Percentiles rank a stretch among this genome's conserved stretches.
Evolutionary conservation across 140 eudicot genomes (phyloP).

Genomic region (Cichorium intybus): DNA sequence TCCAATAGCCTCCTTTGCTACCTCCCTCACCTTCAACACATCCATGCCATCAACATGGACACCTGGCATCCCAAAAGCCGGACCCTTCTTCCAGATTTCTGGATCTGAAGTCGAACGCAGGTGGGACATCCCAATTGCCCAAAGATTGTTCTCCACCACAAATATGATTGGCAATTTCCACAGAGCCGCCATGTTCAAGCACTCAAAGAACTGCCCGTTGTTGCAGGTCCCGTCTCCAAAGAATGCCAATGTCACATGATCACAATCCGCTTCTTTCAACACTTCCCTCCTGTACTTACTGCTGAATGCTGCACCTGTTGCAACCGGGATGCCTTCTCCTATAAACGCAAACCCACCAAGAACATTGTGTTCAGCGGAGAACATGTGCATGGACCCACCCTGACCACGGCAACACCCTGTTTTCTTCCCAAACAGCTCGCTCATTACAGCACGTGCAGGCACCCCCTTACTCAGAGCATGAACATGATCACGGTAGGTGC

Average conservation of each 20-base stretch:
- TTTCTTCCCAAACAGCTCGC: conserved; percentile 76
- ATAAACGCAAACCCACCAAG: conserved; percentile 86
- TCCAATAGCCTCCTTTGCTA: conserved; percentile 63
- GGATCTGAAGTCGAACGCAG: conserved; percentile 77
- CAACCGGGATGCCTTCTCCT: conserved; percentile 84
- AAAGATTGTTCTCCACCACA: conserved; percentile 77
- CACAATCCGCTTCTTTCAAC: conserved; percentile 65
- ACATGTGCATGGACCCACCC: conserved; percentile 96
- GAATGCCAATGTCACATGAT: conserved; percentile 70
- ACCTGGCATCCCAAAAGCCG: conserved; percentile 84
- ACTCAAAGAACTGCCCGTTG: conserved; percentile 79
- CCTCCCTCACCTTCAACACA: conserved; percentile 80
- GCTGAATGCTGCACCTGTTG: conserved; percentile 83
- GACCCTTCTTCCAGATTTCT: conserved; percentile 80
- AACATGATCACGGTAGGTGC: conserved; percentile 87
- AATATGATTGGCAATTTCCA: conserved; percentile 73
- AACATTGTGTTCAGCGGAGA: conserved; percentile 69
- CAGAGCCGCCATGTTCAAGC: conserved; percentile 80
- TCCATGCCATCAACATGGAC: conserved; percentile 88
- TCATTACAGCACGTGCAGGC: conserved; percentile 63
- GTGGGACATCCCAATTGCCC: conserved; percentile 92
- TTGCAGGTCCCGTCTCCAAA: conserved; percentile 82
- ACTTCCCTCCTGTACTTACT: conserved; percentile 68
- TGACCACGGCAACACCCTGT: conserved; percentile 93
- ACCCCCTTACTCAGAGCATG: conserved; percentile 92